phyloP scores from a whole-genome alignment of 1,284 basidiomycete species.

The Athelia sp. region DNA sequence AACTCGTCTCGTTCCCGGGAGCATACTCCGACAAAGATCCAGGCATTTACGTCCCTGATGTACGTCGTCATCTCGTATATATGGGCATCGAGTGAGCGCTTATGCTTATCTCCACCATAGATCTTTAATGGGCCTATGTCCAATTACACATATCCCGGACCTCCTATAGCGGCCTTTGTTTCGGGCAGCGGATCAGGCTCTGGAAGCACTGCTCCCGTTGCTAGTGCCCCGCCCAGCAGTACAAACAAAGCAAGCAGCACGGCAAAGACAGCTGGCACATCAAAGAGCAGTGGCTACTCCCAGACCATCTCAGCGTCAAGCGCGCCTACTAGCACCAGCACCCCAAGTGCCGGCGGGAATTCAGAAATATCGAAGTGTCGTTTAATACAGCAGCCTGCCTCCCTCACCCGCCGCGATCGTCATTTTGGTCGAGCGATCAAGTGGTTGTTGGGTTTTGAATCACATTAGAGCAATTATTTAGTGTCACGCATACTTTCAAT shows the following conservation, averaged over 20 bases:
- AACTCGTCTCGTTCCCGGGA: conserved; percentile 58
- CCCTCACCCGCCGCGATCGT: background rate
- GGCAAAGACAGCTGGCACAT: background rate
- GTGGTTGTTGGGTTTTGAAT: background rate
- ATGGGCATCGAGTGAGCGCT: background rate
- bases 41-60: conserved; percentile 49
- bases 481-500: too few species aligned
- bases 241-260: too few species aligned
- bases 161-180: conserved; percentile 24
- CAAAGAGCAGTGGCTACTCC: too few species aligned
- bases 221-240: too few species aligned
- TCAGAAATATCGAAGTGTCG: background rate
- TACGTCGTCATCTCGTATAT: conserved; percentile 18
- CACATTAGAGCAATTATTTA: too few species aligned
- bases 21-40: conserved; percentile 57
- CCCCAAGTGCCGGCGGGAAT: background rate
- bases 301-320: too few species aligned
- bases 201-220: too few species aligned
- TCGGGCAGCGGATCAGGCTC: too few species aligned
- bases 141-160: conserved; percentile 36
- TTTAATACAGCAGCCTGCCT: background rate
- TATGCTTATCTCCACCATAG: conserved; percentile 15
- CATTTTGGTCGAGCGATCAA: background rate
- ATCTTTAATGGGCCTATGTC: conserved; percentile 27
- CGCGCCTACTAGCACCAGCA: background rate